These are phyloP conservation scores for Ramalina intermedia DNA, from an alignment of 495 filamentous ascomycete genomes.

Conservation along the genomic window DNA sequence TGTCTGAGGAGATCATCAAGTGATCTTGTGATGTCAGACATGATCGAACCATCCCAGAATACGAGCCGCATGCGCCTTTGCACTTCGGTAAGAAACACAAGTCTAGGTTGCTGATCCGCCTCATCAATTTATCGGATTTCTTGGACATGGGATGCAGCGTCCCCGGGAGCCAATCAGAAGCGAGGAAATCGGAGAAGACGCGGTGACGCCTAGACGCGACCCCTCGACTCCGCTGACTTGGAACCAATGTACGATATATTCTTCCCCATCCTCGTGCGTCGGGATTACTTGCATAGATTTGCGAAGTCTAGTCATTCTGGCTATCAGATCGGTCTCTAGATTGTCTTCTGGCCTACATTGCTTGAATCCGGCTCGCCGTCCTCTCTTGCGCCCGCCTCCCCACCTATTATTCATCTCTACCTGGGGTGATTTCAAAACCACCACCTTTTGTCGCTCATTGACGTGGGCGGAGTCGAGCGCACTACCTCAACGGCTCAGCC, in stretches of 20 bases:
- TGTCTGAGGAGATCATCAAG: constrained; percentile 40
- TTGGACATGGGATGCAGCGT: no score
- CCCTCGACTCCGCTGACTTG: no score
- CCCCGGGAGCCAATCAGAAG: no score
- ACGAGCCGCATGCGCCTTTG: no score
- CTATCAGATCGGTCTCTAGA: not conserved
- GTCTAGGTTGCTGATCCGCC: no score
- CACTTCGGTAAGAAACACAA: no score
- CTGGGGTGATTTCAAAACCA: not conserved
- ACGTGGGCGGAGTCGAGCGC: constrained; percentile 3
- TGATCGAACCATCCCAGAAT: not conserved
- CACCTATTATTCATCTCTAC: not conserved
- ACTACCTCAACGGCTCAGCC: constrained; percentile 2
- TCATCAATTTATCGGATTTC: no score
- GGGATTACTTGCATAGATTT: not conserved
- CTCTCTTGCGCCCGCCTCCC: not conserved
- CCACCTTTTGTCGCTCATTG: not conserved
- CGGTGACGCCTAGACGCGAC: no score
- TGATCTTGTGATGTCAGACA: constrained; percentile 15
- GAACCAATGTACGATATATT: no score
- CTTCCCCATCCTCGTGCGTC: no score
- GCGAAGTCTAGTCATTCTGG: not conserved
- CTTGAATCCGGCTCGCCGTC: not conserved
- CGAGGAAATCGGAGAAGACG: no score
- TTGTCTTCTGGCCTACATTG: not conserved